phyloP scores from a whole-genome alignment of 768 basidiomycete species.

The Suillus subalutaceus region DNA sequence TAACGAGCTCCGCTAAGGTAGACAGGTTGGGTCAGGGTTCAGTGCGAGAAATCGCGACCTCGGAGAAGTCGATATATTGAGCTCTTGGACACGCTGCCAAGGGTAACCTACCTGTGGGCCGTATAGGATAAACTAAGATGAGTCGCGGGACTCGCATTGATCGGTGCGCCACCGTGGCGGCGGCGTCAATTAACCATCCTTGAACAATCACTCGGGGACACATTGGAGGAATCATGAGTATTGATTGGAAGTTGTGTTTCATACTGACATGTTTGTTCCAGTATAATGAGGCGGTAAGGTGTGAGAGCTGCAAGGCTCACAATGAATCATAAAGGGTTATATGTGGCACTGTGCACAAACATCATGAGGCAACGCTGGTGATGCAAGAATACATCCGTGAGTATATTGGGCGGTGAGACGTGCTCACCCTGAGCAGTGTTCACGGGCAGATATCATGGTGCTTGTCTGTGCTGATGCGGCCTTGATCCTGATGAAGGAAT shows the following conservation, averaged over 20 bases:
- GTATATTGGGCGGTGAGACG: not conserved
- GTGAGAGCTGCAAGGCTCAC: not conserved
- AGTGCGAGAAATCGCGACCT: not conserved
- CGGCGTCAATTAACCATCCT: not conserved
- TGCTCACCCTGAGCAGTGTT: not conserved
- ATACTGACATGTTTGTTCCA: not conserved
- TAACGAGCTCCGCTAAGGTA: not conserved
- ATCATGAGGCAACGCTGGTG: not conserved
- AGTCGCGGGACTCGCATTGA: not conserved
- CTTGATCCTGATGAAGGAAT: not conserved
- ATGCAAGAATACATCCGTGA: not conserved
- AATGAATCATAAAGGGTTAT: not conserved
- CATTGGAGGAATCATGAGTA: not conserved
- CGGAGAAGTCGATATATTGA: not conserved
- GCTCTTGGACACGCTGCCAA: not conserved
- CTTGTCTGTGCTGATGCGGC: not conserved
- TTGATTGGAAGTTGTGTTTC: not conserved
- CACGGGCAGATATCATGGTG: not conserved
- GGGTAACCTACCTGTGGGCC: not conserved
- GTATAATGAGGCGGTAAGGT: not conserved
- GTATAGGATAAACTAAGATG: not conserved
- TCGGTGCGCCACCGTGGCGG: constrained; percentile 5
- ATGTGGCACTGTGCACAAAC: not conserved
- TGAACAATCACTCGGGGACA: not conserved
- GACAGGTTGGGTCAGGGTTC: not conserved